Conservation (phyloP, 2,329 filamentous ascomycete species). For the Verticillium nonalfalfae region DNA sequence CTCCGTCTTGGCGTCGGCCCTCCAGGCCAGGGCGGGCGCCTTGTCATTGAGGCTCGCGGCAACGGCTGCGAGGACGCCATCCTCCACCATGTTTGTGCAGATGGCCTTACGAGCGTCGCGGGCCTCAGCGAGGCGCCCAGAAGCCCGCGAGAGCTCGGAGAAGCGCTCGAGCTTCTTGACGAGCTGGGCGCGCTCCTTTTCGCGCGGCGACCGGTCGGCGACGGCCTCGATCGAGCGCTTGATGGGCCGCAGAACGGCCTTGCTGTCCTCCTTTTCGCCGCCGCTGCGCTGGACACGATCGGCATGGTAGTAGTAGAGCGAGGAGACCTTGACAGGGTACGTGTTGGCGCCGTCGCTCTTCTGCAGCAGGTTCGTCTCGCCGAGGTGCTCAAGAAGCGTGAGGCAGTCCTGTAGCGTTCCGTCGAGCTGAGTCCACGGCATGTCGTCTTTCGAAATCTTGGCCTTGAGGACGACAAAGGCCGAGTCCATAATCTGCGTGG, state of each 20-base stretch:
- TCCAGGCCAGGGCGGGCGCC: conserved; percentile 48
- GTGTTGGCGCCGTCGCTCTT: conserved; percentile 25
- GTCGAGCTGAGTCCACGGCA: conserved; percentile 50
- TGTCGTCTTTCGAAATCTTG: conserved; percentile 37
- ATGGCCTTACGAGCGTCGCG: conserved; percentile 52
- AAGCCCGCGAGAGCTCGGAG: conserved; percentile 51
- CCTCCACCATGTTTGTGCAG: conserved; percentile 54
- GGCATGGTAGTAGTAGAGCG: conserved; percentile 61
- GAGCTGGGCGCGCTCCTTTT: conserved; percentile 55
- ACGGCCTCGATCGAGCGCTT: conserved; percentile 59
- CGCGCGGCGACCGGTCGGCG: conserved; percentile 42
- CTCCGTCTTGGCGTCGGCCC: conserved; percentile 38
- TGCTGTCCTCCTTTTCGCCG: conserved; percentile 29
- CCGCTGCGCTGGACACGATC: conserved; percentile 14
- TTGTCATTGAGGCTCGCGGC: conserved; percentile 38
- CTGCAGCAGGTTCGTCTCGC: conserved; percentile 23
- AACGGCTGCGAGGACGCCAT: conserved; percentile 50
- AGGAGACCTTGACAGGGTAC: conserved; percentile 62
- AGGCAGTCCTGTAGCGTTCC: conserved; percentile 50
- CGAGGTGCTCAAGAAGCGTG: conserved; percentile 45
- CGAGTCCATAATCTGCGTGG: conserved; percentile 54
- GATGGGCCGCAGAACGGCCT: conserved; percentile 47
- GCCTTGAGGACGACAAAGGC: conserved; percentile 50
- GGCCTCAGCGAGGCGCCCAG: conserved; percentile 49
- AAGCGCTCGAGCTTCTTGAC: conserved; percentile 60